These are phyloP conservation scores for Cryptosporidium sp. DNA, from an alignment of 169 alveolate species.

Conservation along the genomic window DNA sequence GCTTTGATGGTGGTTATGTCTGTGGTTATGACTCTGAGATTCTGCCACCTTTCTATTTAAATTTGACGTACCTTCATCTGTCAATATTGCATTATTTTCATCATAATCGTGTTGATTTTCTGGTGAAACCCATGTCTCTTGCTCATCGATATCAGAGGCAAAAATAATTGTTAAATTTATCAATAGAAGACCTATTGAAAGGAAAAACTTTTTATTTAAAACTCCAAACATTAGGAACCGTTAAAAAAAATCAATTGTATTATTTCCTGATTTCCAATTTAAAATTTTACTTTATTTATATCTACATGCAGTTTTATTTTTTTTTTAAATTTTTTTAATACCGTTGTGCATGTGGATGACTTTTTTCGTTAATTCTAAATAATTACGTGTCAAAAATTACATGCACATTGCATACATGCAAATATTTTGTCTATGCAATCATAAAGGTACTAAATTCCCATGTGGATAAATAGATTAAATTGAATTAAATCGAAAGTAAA, in stretches of 20 bases:
- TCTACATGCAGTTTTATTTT: neutral
- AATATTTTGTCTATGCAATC: too few relatives aligned
- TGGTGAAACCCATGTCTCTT: slow-evolving; percentile 57
- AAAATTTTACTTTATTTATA: neutral
- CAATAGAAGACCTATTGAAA: slow-evolving; percentile 32
- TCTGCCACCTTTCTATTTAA: slow-evolving; percentile 55
- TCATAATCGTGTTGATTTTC: slow-evolving; percentile 4
- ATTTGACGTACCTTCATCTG: slow-evolving; percentile 68
- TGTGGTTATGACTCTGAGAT: slow-evolving; percentile 17
- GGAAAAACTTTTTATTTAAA: neutral
- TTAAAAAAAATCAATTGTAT: neutral
- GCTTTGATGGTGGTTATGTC: slow-evolving; percentile 40
- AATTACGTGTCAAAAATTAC: slow-evolving; percentile 53
- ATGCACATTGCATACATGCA: slow-evolving; percentile 30
- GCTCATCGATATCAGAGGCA: slow-evolving; percentile 15
- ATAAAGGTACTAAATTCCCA: neutral
- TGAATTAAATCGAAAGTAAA: neutral
- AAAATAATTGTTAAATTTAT: neutral
- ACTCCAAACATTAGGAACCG: slow-evolving; percentile 33
- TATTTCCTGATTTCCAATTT: neutral
- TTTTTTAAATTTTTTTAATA: neutral
- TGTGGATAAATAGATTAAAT: neutral
- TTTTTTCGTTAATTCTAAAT: neutral
- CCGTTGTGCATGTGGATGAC: slow-evolving; percentile 48
- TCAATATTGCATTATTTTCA: neutral